A percentile compares a stretch with the other conserved stretches of the same genome.
Conservation (phyloP, 805 yeast genomes). For the Metschnikowia kofuensis region DNA sequence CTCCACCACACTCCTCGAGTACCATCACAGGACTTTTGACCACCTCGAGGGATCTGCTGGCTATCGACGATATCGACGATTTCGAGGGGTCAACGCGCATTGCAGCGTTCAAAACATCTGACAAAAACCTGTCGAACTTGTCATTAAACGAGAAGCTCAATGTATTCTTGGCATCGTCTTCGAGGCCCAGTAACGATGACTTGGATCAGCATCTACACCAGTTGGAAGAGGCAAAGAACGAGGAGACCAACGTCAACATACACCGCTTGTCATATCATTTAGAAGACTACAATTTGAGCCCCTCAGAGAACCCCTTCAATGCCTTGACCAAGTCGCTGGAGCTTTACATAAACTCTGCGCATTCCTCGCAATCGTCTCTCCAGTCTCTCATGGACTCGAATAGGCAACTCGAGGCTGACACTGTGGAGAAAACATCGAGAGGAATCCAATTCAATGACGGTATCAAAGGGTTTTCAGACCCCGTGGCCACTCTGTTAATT, state of each 20-base stretch:
- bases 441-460: conserved; percentile 42
- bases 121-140: conserved; percentile 26
- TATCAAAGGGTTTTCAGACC: conserved; percentile 41
- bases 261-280: conserved; percentile 33
- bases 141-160: conserved; percentile 46
- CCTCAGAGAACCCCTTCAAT: conserved; percentile 32
- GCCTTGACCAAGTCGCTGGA: conserved; percentile 27
- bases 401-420: conserved; percentile 13
- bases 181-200: conserved; percentile 20
- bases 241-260: conserved; percentile 32
- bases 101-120: not conserved
- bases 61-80: not conserved
- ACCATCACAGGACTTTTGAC: conserved; percentile 18
- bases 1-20: conserved; percentile 19
- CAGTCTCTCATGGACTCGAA: conserved; percentile 21
- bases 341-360: conserved; percentile 21
- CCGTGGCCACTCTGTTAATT: conserved; percentile 32
- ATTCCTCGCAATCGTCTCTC: conserved; percentile 40
- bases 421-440: conserved; percentile 12
- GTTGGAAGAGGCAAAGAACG: conserved; percentile 24
- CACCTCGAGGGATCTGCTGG: not conserved
- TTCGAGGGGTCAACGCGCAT: conserved; percentile 14
- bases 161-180: conserved; percentile 31
- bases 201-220: conserved; percentile 36
- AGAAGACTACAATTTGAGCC: conserved; percentile 5